Base-by-base conservation (phyloP, 768 basidiomycete genomes). In the Rhizopogon salebrosus region DNA sequence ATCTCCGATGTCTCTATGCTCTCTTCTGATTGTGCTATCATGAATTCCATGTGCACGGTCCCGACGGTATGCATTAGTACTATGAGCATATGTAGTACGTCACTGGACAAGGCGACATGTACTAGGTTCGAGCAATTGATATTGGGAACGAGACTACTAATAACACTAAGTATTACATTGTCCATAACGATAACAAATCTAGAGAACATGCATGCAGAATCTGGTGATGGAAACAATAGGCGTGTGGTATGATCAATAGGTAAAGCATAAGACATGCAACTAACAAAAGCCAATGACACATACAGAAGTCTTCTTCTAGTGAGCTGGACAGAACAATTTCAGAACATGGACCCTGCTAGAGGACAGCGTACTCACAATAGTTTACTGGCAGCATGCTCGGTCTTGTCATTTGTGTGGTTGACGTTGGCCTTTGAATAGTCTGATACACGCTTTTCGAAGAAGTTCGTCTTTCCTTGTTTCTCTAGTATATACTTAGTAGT, bases 381-480 rank as follows among this genome's bases (percentile, higher is more conserved):
- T 41, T 70, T 71, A 27, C 52, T 48, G 3, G 61, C 24, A 1
- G 49, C 57, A 1, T 60, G 9, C 3, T 72, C 70, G 2, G 40
- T 49, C 54, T 66, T 65, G 34, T 63, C 49, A 18, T 41, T 63
- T 3, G 49, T 54, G 7, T 65, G 69, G 43, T 78, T 78, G 52
- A 88, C 75, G 46, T 80, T 75, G 7, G 88, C 87, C 61, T 80
- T 87, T 14, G 83, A 76, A 61, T 90, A 90, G 18, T 90, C 88
- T 3, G 91, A 93, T 3, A 97, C 95, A 1, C 94, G 81, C 71
- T 95, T 94, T 73, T 95, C 93, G 66, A 95, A 97, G 70, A 97
- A 97, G 72, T 97, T 94, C 37, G 94, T 92, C 76, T 98, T 98
- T 57, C 95, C 95, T 72, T 94, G 88, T 6, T n/a, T n/a, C n/a